These are phyloP conservation scores for Candida namnaoensis DNA, from an alignment of 805 yeast species.

Conservation along the genomic window DNA sequence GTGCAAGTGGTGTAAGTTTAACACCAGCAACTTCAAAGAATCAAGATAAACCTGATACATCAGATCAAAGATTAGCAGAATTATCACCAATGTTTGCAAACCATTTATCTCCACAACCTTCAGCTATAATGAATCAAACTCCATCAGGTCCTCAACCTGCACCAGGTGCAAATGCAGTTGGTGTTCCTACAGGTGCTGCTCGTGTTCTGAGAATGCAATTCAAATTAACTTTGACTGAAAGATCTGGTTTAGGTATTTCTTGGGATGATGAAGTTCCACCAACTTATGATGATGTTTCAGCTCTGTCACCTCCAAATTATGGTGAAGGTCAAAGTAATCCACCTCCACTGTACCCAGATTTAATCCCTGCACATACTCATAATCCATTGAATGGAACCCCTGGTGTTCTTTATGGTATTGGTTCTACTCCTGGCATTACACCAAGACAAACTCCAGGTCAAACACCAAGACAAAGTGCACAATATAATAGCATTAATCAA, in stretches of 20 bases:
- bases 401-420: slow-evolving; percentile 33
- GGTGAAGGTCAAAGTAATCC: slow-evolving; percentile 14
- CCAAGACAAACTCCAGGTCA: slow-evolving; percentile 22
- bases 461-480: slow-evolving; percentile 17
- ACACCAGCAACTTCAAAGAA: slow-evolving; percentile 21
- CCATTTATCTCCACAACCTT: slow-evolving; percentile 16
- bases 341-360: slow-evolving; percentile 16
- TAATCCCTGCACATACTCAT: slow-evolving; percentile 17
- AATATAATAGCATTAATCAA: slow-evolving; percentile 14
- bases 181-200: slow-evolving; percentile 91
- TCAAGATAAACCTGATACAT: slow-evolving; percentile 7
- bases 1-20: slow-evolving; percentile 11
- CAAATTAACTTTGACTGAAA: slow-evolving; percentile 70
- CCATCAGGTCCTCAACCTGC: not conserved
- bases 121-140: slow-evolving; percentile 2
- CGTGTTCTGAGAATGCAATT: slow-evolving; percentile 93
- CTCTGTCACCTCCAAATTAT: slow-evolving; percentile 85
- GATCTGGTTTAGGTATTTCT: slow-evolving; percentile 92
- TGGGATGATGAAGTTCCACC: slow-evolving; percentile 99
- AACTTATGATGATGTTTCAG: slow-evolving; percentile 74
- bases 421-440: slow-evolving; percentile 28
- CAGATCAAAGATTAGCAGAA: slow-evolving; percentile 33
- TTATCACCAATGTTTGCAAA: slow-evolving; percentile 33
- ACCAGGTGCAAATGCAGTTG: slow-evolving; percentile 43
- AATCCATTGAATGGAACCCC: slow-evolving; percentile 21